These are phyloP conservation scores for Lepraria neglecta DNA, from an alignment of 495 filamentous ascomycete species.

Conservation along the genomic window DNA sequence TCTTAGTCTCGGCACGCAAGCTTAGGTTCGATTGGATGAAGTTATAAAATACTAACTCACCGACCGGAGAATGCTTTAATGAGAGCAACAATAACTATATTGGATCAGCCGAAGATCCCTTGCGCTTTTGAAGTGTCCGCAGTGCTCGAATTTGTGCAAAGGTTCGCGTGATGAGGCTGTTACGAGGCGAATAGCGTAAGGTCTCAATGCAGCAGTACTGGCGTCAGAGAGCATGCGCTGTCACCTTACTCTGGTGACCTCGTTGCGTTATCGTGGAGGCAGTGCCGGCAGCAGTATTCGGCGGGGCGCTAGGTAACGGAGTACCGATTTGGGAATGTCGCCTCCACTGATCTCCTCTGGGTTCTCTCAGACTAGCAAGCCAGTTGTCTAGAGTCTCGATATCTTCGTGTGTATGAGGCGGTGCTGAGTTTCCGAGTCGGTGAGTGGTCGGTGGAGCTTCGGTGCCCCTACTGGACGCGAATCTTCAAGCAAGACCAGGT, in stretches of 20 bases:
- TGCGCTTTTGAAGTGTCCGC: constrained; percentile 13
- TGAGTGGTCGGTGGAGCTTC: constrained; percentile 9
- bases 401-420: constrained; percentile 14
- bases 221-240: constrained; percentile 26
- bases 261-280: not conserved
- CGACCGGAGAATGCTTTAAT: constrained; percentile 7
- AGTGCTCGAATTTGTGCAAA: not conserved
- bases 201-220: constrained; percentile 28
- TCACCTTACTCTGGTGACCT: constrained; percentile 23
- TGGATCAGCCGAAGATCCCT: constrained; percentile 8
- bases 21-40: constrained; percentile 20
- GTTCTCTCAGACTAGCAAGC: not conserved
- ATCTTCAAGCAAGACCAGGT: constrained; percentile 8
- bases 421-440: constrained; percentile 8
- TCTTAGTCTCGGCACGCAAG: constrained; percentile 26
- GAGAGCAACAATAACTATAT: constrained; percentile 12
- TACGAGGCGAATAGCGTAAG: constrained; percentile 24
- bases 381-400: not conserved
- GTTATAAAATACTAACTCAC: constrained; percentile 15
- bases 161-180: constrained; percentile 9
- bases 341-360: constrained; percentile 11
- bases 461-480: constrained; percentile 7
- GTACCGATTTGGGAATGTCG: constrained; percentile 10
- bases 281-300: constrained; percentile 13
- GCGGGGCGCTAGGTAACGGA: constrained; percentile 16